These are phyloP conservation scores for Chytriomyces sp. DNA, from an alignment of 192 early-diverging fungal genomes.

Conservation along the genomic window DNA sequence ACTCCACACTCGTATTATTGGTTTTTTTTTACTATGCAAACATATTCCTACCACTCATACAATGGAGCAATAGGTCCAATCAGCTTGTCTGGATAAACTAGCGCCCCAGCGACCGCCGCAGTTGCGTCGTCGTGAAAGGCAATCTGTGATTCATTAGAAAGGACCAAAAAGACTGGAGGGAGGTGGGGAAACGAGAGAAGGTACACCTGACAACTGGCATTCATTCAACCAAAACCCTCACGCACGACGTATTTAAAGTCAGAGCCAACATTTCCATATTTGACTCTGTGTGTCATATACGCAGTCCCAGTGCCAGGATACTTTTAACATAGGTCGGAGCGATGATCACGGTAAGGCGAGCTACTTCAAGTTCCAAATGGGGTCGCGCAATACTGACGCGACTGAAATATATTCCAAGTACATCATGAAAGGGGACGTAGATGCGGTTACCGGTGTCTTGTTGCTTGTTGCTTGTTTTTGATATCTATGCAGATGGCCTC, in stretches of 20 bases:
- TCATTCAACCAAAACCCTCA: constrained; percentile 99
- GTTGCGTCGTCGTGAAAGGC: constrained; percentile 66
- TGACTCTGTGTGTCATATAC: no score
- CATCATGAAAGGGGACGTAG: constrained; percentile 87
- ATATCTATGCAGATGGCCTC: constrained; percentile 86
- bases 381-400: constrained; percentile 56
- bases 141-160: constrained; percentile 52
- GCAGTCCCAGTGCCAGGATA: constrained; percentile 80
- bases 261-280: constrained; percentile 62
- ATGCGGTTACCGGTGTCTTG: constrained; percentile 80
- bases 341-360: constrained; percentile 80
- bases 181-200: no score
- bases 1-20: no score
- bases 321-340: constrained; percentile 88
- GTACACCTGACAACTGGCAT: constrained; percentile 75
- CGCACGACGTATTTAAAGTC: constrained; percentile 92
- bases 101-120: constrained; percentile 76
- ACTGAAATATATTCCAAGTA: constrained; percentile 78
- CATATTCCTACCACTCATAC: background rate
- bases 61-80: constrained; percentile 40
- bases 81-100: constrained; percentile 70
- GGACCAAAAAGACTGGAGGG: background rate
- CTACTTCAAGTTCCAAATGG: constrained; percentile 76
- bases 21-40: no score
- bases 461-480: constrained; percentile 86